Conservation (phyloP, 2,329 filamentous ascomycete species). For the Fusarium sp. region DNA sequence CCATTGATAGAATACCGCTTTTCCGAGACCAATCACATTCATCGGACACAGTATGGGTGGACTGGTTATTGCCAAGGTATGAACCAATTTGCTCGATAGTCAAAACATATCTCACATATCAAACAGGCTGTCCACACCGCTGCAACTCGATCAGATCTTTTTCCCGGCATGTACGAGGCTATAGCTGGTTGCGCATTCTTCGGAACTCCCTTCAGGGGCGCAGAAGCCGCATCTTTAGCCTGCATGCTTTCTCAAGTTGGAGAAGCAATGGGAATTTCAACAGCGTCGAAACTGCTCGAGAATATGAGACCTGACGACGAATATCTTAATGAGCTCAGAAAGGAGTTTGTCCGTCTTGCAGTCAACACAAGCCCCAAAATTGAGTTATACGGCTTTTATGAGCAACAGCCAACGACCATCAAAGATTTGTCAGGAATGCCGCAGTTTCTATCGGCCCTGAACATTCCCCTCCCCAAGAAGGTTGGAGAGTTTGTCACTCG, state of each 20-base stretch:
- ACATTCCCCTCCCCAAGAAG: constrained; percentile 47
- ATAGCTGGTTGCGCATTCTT: constrained; percentile 55
- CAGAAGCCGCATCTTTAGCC: constrained; percentile 51
- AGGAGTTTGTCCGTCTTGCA: constrained; percentile 54
- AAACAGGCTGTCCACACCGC: constrained; percentile 46
- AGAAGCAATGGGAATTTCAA: constrained; percentile 49
- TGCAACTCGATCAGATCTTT: constrained; percentile 50
- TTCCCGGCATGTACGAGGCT: constrained; percentile 54
- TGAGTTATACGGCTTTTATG: constrained; percentile 54
- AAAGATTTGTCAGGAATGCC: constrained; percentile 51
- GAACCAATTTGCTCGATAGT: rapidly evolving
- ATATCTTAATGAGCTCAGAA: constrained; percentile 50
- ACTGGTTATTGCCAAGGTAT: constrained; percentile 56
- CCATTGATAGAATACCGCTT: not conserved
- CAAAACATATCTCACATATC: not conserved
- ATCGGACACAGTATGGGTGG: constrained; percentile 59
- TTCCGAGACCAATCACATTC: constrained; percentile 54
- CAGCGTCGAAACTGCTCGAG: constrained; percentile 53
- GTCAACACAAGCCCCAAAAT: constrained; percentile 52
- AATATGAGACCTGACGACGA: constrained; percentile 56
- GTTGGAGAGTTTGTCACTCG: constrained; percentile 53
- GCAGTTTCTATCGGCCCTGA: constrained; percentile 37
- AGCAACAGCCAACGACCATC: constrained; percentile 54
- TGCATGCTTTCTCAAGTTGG: constrained; percentile 52
- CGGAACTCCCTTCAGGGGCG: constrained; percentile 55